Evolutionary conservation across 2,329 filamentous ascomycete genomes (phyloP), one percentile per base, ranked within the genome.

Genomic region (Lojkania enalia): DNA sequence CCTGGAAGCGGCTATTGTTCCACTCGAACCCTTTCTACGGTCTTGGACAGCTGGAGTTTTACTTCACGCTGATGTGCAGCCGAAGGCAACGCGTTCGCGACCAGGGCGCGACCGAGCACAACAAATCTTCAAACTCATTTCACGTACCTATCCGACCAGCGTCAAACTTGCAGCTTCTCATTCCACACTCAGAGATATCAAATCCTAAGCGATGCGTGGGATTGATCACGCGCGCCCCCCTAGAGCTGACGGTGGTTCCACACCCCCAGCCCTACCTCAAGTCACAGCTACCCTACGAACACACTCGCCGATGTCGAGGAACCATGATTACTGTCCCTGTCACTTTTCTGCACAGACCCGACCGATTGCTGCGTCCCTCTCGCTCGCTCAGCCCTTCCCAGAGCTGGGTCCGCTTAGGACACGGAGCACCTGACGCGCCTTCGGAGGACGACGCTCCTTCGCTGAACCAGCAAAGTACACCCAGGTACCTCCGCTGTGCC

Each of bases 51-150:
- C 30, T 33, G 30, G 7, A 16, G 39, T 43, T 46, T 46, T 19
- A 39, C 33, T 15, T 42, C n/a, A 35, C 44, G 39, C 39, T 27
- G 35, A 5, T 14, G 4, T 32, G 20, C 11, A 3, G 15, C n/a
- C 18, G 5, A 14, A 2, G 29, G 30, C 32, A 14, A 14, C 18
- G 30, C 31, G 31, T 33, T 37, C 42, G 21, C 16, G 5, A 16
- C 30, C 9, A 11, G 30, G 7, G 30, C 38, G 45, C 42, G 33
- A 29, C 30, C 25, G 25, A 39, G 44, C 40, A 46, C 31, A 30
- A 39, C 48, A 49, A 54, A 54, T 52, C 51, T 16, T 49, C 46
- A 52, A 48, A 54, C 46, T 35, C 42, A 16, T 20, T 27, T 48
- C 11, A 27, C 7, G 12, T 39, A 13, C 20, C 35, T 6, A 18